A percentile compares a stretch with the other conserved stretches of the same genome.
Conservation (phyloP, 345 rosid genomes). For the Ceriops decandra region DNA sequence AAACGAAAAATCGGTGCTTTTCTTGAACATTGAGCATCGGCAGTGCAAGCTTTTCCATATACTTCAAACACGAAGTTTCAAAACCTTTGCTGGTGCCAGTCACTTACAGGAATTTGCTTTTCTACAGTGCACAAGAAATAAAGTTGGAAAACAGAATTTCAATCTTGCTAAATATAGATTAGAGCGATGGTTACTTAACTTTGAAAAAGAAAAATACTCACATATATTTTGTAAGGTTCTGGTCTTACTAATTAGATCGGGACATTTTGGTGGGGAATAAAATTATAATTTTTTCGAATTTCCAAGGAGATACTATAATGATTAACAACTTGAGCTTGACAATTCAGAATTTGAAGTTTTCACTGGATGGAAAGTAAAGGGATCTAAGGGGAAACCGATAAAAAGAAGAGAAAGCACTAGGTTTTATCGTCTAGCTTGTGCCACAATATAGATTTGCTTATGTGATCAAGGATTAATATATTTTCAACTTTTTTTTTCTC, state of each 20-base stretch:
- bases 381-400: neutral
- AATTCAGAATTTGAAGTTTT: neutral
- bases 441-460: neutral
- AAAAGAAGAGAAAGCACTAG: neutral
- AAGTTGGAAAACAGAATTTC: too few species aligned
- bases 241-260: too few species aligned
- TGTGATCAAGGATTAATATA: neutral
- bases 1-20: slow-evolving; percentile 10
- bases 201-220: too few species aligned
- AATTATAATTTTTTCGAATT: too few species aligned
- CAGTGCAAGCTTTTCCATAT: neutral
- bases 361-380: neutral
- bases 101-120: neutral
- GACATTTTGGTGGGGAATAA: too few species aligned
- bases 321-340: neutral
- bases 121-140: too few species aligned
- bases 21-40: slow-evolving; percentile 4
- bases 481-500: neutral
- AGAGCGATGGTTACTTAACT: too few species aligned
- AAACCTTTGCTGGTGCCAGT: neutral
- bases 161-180: too few species aligned
- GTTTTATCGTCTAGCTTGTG: too few species aligned
- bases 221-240: too few species aligned
- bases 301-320: too few species aligned
- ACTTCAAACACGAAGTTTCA: neutral